Conservation (phyloP, 495 filamentous ascomycete genomes). For the Sordaria brevicollis region DNA sequence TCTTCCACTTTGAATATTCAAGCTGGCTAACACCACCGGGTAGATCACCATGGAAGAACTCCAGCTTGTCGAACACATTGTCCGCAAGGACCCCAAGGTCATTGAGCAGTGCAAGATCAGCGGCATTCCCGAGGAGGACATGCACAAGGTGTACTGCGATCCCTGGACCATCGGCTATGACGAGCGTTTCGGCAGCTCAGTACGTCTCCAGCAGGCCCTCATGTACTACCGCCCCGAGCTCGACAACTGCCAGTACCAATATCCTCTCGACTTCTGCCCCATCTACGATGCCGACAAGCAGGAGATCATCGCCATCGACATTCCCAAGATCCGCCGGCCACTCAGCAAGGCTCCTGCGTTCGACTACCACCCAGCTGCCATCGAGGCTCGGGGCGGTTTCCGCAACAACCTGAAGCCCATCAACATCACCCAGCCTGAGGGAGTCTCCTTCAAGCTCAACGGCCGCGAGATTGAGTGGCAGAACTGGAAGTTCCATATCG, state of each 20-base stretch:
- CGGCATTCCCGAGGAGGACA: constrained; percentile 77
- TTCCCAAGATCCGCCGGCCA: constrained; percentile 69
- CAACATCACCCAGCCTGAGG: constrained; percentile 89
- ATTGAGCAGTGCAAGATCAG: constrained; percentile 86
- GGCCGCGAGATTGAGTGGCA: constrained; percentile 82
- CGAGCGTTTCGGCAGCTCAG: constrained; percentile 71
- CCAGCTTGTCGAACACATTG: constrained; percentile 73
- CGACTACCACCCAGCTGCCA: constrained; percentile 69
- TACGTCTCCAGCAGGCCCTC: constrained; percentile 82
- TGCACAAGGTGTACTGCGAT: constrained; percentile 82
- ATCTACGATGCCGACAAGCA: constrained; percentile 80
- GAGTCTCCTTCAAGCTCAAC: constrained; percentile 79
- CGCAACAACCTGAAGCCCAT: constrained; percentile 81
- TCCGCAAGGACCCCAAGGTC: constrained; percentile 73
- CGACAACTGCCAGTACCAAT: constrained; percentile 86
- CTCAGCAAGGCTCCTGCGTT: constrained; percentile 62
- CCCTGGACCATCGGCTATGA: constrained; percentile 97
- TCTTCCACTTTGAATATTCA: not conserved
- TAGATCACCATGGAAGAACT: constrained; percentile 94
- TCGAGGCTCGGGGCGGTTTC: constrained; percentile 68
- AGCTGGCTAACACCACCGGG: constrained; percentile 2
- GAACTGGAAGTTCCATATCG: constrained; percentile 90
- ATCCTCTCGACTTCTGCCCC: constrained; percentile 88
- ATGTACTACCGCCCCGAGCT: constrained; percentile 90
- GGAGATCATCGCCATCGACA: constrained; percentile 80